A percentile compares a stretch with the other conserved stretches of the same genome.
Evolutionary conservation across 2,329 filamentous ascomycete genomes (phyloP).

Genomic region (Rachicladosporium sp.): DNA sequence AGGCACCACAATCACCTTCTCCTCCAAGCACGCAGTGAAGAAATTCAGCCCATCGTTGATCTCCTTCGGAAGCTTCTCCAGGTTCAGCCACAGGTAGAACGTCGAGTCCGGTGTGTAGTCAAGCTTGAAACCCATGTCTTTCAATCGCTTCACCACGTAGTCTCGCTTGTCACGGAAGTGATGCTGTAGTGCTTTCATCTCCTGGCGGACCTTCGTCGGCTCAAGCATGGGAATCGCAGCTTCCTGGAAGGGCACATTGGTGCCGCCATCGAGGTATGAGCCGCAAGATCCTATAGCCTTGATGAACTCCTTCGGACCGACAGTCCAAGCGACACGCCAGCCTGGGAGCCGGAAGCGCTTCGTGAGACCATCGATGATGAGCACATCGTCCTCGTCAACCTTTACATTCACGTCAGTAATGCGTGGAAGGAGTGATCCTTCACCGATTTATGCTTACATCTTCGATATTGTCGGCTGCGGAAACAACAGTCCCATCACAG

Average conservation of each 20-base stretch:
- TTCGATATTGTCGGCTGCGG: constrained; percentile 75
- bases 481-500: constrained; percentile 83
- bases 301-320: constrained; percentile 94
- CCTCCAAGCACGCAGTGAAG: constrained; percentile 83
- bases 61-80: constrained; percentile 55
- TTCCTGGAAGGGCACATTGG: constrained; percentile 91
- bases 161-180: constrained; percentile 93
- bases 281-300: constrained; percentile 85
- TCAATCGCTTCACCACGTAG: constrained; percentile 69
- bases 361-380: constrained; percentile 90
- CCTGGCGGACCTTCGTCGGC: constrained; percentile 61
- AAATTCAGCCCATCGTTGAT: constrained; percentile 93
- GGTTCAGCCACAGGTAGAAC: constrained; percentile 77
- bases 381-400: constrained; percentile 63
- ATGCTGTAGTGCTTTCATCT: constrained; percentile 79
- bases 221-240: constrained; percentile 86
- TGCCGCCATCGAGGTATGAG: constrained; percentile 86
- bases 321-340: constrained; percentile 92
- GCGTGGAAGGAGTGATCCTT: too few species aligned
- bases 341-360: constrained; percentile 94
- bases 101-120: constrained; percentile 73
- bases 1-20: constrained; percentile 93
- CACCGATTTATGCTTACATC: constrained; percentile 32
- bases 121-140: constrained; percentile 77
- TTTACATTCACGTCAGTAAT: too few species aligned